These are phyloP conservation scores for Tympanopsis confertula DNA, from an alignment of 2,329 filamentous ascomycete genomes.

Conservation along the genomic window DNA sequence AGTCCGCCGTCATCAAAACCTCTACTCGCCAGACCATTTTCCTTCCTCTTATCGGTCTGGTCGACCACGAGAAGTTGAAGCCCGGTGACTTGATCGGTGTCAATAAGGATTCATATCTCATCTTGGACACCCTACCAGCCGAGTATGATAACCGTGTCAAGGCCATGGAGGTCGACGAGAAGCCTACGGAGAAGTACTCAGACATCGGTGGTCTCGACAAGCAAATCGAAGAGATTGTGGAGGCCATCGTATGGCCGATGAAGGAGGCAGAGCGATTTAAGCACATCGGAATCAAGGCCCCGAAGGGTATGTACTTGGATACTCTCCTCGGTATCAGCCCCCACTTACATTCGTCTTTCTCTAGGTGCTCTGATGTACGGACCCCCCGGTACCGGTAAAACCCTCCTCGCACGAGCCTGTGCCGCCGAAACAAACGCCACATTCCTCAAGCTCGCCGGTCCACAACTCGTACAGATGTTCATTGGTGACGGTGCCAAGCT, in stretches of 20 bases:
- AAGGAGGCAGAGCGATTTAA: constrained; percentile 71
- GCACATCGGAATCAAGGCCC: constrained; percentile 72
- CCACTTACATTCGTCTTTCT: not conserved
- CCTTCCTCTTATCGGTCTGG: constrained; percentile 63
- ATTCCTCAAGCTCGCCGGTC: constrained; percentile 68
- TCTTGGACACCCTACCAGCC: constrained; percentile 65
- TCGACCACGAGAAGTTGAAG: constrained; percentile 66
- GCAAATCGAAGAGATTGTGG: constrained; percentile 69
- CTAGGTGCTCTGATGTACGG: constrained; percentile 68
- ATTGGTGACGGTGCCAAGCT: constrained; percentile 70
- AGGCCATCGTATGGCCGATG: constrained; percentile 72
- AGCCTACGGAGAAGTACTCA: constrained; percentile 69
- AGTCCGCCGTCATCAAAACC: constrained; percentile 71
- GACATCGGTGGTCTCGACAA: constrained; percentile 69
- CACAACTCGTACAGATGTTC: constrained; percentile 72
- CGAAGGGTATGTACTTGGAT: constrained; percentile 45
- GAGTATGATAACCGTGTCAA: constrained; percentile 73
- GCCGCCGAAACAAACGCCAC: constrained; percentile 69
- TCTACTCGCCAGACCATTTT: constrained; percentile 71
- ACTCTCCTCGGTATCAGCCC: constrained; percentile 2
- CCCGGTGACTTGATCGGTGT: constrained; percentile 67
- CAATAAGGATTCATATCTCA: constrained; percentile 69
- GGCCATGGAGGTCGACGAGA: constrained; percentile 74
- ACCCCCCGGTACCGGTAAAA: constrained; percentile 53
- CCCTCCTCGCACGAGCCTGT: constrained; percentile 61